These are phyloP conservation scores for Macrocystidia cucumis DNA, from an alignment of 1,284 basidiomycete species.

Conservation along the genomic window DNA sequence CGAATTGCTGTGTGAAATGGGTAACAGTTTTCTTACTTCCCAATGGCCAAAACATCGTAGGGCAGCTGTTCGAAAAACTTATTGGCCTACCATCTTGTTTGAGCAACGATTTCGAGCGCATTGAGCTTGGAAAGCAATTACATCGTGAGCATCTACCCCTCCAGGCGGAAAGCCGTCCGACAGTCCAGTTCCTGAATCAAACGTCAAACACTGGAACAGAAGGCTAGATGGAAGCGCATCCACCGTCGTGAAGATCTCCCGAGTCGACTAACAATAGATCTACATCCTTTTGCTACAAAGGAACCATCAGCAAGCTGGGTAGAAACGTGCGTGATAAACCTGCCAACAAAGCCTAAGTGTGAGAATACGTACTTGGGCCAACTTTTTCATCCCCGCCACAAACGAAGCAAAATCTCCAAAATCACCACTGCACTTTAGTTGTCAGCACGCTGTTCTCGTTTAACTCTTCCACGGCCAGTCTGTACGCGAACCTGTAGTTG, in stretches of 20 bases:
- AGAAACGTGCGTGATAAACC: background rate
- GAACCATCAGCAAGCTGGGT: background rate
- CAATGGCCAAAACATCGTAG: constrained; percentile 81
- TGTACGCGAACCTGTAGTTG: constrained; percentile 60
- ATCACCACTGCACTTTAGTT: constrained; percentile 49
- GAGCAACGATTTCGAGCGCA: background rate
- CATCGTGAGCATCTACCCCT: constrained; percentile 67
- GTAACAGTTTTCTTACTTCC: constrained; percentile 52
- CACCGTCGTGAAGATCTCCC: constrained; percentile 77
- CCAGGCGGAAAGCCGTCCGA: constrained; percentile 68
- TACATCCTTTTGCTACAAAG: constrained; percentile 50
- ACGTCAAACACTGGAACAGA: background rate
- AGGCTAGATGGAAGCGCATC: background rate
- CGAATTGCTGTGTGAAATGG: background rate
- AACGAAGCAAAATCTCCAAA: constrained; percentile 80
- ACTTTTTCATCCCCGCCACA: constrained; percentile 71
- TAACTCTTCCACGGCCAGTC: no score
- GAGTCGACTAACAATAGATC: constrained; percentile 68
- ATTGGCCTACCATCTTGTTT: constrained; percentile 37
- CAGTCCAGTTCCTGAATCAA: constrained; percentile 49
- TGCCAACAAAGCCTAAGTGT: no score
- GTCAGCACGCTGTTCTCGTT: background rate
- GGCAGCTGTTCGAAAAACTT: constrained; percentile 69
- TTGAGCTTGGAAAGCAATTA: constrained; percentile 18
- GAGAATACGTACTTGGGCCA: constrained; percentile 49